phyloP scores from a whole-genome alignment of 352 stramenopile species.

The Phytophthora rubi region DNA sequence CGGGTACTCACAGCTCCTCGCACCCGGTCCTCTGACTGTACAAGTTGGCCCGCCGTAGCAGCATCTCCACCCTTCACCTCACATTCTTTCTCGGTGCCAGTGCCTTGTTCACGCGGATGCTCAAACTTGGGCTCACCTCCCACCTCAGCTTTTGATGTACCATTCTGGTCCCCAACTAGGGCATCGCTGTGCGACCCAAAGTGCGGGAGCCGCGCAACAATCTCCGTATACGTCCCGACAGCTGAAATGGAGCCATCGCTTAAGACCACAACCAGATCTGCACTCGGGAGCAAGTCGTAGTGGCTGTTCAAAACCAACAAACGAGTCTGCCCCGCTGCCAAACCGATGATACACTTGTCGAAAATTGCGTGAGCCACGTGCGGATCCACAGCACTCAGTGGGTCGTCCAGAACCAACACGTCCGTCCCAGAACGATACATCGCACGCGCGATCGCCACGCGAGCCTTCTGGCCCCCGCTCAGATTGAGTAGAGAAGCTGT shows the following conservation, averaged over 20 bases:
- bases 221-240: conserved; percentile 68
- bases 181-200: conserved; percentile 8
- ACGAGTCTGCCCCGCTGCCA: conserved; percentile 71
- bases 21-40: conserved; percentile 39
- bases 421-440: conserved; percentile 90
- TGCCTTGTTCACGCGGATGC: too few relatives aligned
- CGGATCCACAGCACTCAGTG: conserved; percentile 93
- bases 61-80: neutral
- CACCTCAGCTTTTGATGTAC: too few relatives aligned
- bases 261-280: conserved; percentile 54
- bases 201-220: conserved; percentile 47
- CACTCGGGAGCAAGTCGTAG: conserved; percentile 83
- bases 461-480: conserved; percentile 66
- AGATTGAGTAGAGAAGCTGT: too few relatives aligned
- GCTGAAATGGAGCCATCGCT: conserved; percentile 75
- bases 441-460: conserved; percentile 87
- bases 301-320: conserved; percentile 94
- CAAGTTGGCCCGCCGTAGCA: conserved; percentile 8
- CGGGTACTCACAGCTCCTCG: conserved; percentile 36
- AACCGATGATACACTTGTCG: conserved; percentile 74
- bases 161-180: too few relatives aligned
- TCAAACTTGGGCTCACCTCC: too few relatives aligned
- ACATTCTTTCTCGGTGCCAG: too few relatives aligned
- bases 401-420: conserved; percentile 94
- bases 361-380: conserved; percentile 95